Base-by-base conservation (phyloP, 164 flowering plant genomes). In the Litsea cubeba region DNA sequence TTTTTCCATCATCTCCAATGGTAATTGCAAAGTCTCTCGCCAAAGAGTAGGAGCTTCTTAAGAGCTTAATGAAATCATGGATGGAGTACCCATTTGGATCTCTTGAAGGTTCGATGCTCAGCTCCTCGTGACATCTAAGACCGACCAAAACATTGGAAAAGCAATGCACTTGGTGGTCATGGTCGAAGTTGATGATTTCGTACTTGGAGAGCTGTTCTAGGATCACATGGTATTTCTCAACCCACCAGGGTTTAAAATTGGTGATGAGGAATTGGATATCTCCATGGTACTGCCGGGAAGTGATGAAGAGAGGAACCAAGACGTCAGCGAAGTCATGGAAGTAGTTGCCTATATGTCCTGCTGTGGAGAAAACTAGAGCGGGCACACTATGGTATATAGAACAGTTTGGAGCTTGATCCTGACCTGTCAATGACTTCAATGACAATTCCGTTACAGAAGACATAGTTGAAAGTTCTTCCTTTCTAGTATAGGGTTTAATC, bases 401-500 rank as follows among this genome's bases (percentile, higher is more conserved):
- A 65, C 81, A 81, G 1, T 50, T 7, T 17, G 49, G 78, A 28
- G 32, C 63, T 28, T 58, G 35, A 23, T 76, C 57, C n/a, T 65
- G 32, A 1, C 2, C 20, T 8, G 65, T 71, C 25, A 63, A 5
- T 3, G 72, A 20, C 68, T 75, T 83, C 3, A 87, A 69, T 0
- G 82, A 72, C 79, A 87, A 77, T 24, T 79, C 69, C 35, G 63
- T 79, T 2, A 84, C 82, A 0, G 3, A 0, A 0, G 20, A 11
- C 87, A 87, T 82, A 0, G 89, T 89, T 0, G 49, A 10, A 12
- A 0, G 11, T 46, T 87, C 86, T 2, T 54, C 74, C 80, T 87
- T 87, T 49, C 91, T 76, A 23, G 91, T 85, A 68, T 89, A 89
- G 26, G 95, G 95, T n/a, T 76, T 79, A 70, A 90, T 80, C 14